Percentiles rank a stretch among this genome's conserved stretches.
phyloP scores from a whole-genome alignment of 768 basidiomycete species.

The Tephrocybe sp. region DNA sequence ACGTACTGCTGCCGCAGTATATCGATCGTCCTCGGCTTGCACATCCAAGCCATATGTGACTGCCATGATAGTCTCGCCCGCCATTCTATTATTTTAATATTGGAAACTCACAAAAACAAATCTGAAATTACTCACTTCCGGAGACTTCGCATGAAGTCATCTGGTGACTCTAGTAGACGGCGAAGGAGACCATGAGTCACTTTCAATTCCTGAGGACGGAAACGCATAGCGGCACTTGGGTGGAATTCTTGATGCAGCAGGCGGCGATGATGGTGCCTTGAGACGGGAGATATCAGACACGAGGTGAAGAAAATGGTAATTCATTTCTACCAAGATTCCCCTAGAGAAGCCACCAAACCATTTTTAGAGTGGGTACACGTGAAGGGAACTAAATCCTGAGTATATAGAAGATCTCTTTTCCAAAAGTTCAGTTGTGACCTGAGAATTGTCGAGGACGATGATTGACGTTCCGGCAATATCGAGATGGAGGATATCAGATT shows the following conservation, averaged over 20 bases:
- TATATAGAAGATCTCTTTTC: conserved; percentile 24
- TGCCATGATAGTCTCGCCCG: conserved; percentile 27
- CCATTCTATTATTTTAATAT: conserved; percentile 13
- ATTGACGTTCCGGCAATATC: conserved; percentile 21
- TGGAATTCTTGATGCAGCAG: too few relatives aligned
- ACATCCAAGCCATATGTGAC: too few relatives aligned
- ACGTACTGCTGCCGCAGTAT: conserved; percentile 29
- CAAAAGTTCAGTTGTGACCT: conserved; percentile 23
- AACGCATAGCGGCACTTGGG: too few relatives aligned
- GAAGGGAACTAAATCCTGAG: too few relatives aligned
- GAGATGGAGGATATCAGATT: conserved; percentile 25
- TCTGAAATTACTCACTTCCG: too few relatives aligned
- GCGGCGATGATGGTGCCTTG: conserved; percentile 32
- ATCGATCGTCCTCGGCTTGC: conserved; percentile 30
- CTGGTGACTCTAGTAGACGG: too few relatives aligned
- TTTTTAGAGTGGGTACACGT: too few relatives aligned
- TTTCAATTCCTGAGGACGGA: too few relatives aligned
- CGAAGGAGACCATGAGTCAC: conserved; percentile 28
- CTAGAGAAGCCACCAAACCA: too few relatives aligned
- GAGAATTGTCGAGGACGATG: conserved; percentile 22
- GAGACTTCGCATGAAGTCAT: conserved; percentile 22
- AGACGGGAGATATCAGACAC: conserved; percentile 9
- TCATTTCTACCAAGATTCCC: conserved; percentile 2
- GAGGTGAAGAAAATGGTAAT: background rate
- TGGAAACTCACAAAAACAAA: too few relatives aligned